These are phyloP conservation scores for Plasmodium cynomolgi DNA, from an alignment of 169 alveolate genomes.

Conservation along the genomic window DNA sequence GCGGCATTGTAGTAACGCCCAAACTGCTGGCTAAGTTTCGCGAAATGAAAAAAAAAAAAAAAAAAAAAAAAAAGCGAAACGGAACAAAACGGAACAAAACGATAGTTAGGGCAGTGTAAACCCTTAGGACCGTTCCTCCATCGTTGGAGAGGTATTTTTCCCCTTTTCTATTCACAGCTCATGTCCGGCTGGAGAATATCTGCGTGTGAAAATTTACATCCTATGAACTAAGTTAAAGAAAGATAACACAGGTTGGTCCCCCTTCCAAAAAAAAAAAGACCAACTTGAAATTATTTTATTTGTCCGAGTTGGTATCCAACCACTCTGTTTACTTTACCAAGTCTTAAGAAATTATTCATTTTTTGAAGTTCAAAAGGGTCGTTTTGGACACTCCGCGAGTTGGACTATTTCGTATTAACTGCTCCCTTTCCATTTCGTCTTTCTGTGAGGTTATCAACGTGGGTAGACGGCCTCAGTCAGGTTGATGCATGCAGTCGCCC, in stretches of 20 bases:
- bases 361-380: background rate
- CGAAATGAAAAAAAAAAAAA: background rate
- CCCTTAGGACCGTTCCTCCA: background rate
- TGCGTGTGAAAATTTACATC: background rate
- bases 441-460: background rate
- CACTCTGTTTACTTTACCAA: background rate
- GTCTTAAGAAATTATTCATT: background rate
- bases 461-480: background rate
- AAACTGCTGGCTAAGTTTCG: background rate
- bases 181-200: background rate
- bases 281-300: background rate
- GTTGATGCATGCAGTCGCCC: background rate
- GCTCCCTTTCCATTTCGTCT: background rate
- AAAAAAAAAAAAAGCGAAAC: background rate
- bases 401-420: background rate
- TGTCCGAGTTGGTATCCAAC: background rate
- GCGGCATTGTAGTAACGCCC: background rate
- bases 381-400: background rate
- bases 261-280: background rate
- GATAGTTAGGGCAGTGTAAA: background rate
- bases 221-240: background rate
- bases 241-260: background rate
- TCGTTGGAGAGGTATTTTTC: background rate
- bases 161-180: background rate
- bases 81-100: background rate